Evolutionary conservation across 2,329 filamentous ascomycete genomes (phyloP).

Genomic region (Clarireedia hainanense): DNA sequence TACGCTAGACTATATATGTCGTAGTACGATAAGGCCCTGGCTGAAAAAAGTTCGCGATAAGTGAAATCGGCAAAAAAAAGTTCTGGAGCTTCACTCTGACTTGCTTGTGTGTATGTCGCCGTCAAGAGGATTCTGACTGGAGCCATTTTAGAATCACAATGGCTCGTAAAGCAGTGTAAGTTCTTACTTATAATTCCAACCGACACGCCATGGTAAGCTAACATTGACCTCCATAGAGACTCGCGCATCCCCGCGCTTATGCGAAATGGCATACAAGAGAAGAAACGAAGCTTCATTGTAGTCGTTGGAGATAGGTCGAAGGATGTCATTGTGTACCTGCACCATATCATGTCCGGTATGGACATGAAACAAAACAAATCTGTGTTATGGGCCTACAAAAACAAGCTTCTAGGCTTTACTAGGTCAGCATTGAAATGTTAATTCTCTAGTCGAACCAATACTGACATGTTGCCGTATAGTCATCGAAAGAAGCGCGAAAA

Average conservation of each 20-base stretch:
- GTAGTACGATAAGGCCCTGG: not conserved
- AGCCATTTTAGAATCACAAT: slow-evolving; percentile 13
- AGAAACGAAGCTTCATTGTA: slow-evolving; percentile 97
- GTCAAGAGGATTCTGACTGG: slow-evolving; percentile 12
- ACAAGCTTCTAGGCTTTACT: slow-evolving; percentile 89
- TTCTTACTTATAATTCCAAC: not conserved
- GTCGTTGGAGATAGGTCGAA: slow-evolving; percentile 91
- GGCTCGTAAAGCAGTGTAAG: slow-evolving; percentile 28
- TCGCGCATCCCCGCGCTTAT: slow-evolving; percentile 87
- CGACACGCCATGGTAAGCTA: not conserved
- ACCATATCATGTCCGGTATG: slow-evolving; percentile 85
- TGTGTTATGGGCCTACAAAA: slow-evolving; percentile 98
- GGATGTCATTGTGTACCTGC: slow-evolving; percentile 90
- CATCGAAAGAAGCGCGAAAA: slow-evolving; percentile 96
- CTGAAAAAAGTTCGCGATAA: slow-evolving; percentile 10
- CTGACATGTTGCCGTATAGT: slow-evolving; percentile 35
- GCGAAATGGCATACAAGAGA: slow-evolving; percentile 84
- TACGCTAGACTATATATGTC: not conserved
- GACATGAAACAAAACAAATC: slow-evolving; percentile 94
- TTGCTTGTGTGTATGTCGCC: slow-evolving; percentile 14
- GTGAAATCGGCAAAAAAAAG: slow-evolving; percentile 10
- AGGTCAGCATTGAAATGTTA: slow-evolving; percentile 38
- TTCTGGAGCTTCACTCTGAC: slow-evolving; percentile 4
- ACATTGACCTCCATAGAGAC: slow-evolving; percentile 46
- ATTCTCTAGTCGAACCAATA: not conserved